Percentiles rank a stretch among this genome's conserved stretches.
phyloP scores from a whole-genome alignment of 306 rosid genomes.

The Malus asiatica region DNA sequence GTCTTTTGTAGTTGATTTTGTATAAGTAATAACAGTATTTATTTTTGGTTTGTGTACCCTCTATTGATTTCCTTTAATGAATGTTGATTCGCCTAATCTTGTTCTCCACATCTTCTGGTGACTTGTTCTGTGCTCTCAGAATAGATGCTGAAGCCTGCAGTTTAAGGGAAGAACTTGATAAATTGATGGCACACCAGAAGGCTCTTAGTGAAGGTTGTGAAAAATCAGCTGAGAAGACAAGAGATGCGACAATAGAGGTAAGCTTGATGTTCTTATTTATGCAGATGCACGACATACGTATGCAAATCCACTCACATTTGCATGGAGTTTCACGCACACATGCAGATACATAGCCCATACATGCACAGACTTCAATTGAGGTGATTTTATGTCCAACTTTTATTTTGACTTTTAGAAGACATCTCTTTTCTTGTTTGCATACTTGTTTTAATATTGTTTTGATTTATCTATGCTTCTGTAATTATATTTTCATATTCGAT shows the following conservation, averaged over 20 bases:
- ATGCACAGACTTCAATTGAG: not conserved
- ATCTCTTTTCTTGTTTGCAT: not conserved
- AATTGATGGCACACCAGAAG: conserved; percentile 24
- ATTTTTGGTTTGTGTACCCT: not conserved
- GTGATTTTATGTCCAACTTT: not conserved
- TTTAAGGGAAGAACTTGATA: conserved; percentile 56
- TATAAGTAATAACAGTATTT: not conserved
- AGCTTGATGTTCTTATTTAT: conserved; percentile 8
- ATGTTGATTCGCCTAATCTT: conserved; percentile 7
- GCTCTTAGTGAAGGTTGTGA: conserved; percentile 21
- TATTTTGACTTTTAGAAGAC: not conserved
- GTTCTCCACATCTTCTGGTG: conserved; percentile 19
- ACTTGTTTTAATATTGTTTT: not conserved
- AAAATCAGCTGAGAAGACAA: conserved; percentile 23
- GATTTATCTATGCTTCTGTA: not conserved
- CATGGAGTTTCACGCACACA: not conserved
- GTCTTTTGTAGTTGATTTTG: not conserved
- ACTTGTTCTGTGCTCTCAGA: conserved; percentile 51
- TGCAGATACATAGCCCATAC: not conserved
- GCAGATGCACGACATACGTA: not conserved
- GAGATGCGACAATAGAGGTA: conserved; percentile 37
- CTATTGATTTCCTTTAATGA: not conserved
- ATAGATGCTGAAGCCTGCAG: conserved; percentile 69
- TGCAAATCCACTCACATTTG: not conserved
- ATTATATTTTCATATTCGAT: not conserved